These are phyloP conservation scores for Pyrus hybrid DNA, from an alignment of 331 rosid genomes.

Conservation along the genomic window DNA sequence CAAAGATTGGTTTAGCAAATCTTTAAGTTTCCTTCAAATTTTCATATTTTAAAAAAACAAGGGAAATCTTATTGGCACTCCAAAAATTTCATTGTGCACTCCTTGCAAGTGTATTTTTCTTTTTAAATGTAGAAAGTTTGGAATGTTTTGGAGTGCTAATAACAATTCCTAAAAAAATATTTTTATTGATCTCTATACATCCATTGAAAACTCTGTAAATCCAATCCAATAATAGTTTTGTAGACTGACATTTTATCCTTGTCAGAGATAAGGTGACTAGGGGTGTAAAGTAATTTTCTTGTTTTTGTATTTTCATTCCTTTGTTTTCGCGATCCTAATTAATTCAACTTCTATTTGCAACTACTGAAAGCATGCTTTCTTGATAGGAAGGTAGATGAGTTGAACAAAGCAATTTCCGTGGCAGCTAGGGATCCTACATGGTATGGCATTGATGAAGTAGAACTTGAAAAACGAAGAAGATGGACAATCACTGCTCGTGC, in stretches of 20 bases:
- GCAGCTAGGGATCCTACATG: conserved; percentile 83
- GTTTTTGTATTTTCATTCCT: background rate
- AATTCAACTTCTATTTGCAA: conserved; percentile 1
- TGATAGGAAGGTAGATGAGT: conserved; percentile 97
- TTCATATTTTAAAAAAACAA: background rate
- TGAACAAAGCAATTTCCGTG: conserved; percentile 85
- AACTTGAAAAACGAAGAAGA: conserved; percentile 81
- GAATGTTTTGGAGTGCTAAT: too few relatives aligned
- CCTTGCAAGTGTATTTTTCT: too few relatives aligned
- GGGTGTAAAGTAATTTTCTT: background rate
- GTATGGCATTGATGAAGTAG: conserved; percentile 87
- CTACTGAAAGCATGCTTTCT: conserved; percentile 52
- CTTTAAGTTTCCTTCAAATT: background rate
- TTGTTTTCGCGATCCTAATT: background rate
- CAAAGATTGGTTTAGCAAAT: background rate
- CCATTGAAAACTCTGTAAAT: background rate
- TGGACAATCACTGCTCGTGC: conserved; percentile 82
- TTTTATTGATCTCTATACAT: too few relatives aligned
- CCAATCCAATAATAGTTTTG: background rate
- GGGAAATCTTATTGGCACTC: too few relatives aligned
- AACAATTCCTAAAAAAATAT: too few relatives aligned
- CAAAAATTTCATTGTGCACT: too few relatives aligned
- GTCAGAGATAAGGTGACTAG: background rate
- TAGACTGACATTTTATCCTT: background rate
- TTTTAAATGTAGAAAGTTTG: too few relatives aligned